These are phyloP conservation scores for Globisporangium nagaii DNA, from an alignment of 352 stramenopile species.

Conservation along the genomic window DNA sequence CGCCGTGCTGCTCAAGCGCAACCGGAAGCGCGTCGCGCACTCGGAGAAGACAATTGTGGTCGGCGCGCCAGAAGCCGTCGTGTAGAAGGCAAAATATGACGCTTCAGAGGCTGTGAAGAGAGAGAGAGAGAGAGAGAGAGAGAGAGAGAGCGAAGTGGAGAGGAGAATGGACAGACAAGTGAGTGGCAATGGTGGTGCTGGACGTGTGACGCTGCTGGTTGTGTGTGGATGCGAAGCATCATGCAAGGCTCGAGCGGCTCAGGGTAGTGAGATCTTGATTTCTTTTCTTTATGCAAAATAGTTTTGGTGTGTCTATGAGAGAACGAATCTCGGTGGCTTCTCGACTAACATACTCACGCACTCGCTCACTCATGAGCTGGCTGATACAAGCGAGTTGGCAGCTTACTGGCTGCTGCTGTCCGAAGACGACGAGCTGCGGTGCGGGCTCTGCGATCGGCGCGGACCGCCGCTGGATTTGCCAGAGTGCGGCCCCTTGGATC, in stretches of 20 bases:
- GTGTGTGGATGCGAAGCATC: background rate
- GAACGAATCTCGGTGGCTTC: background rate
- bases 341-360: background rate
- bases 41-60: conserved; percentile 87
- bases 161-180: background rate
- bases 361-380: background rate
- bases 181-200: background rate
- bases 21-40: conserved; percentile 58
- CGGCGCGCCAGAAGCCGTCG: conserved; percentile 71
- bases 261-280: background rate
- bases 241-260: background rate
- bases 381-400: no score
- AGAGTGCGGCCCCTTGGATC: conserved; percentile 9
- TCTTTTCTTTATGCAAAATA: conserved; percentile 2
- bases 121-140: background rate
- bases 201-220: background rate
- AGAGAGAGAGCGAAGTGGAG: no score
- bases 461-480: conserved; percentile 3
- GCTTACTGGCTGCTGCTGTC: conserved; percentile 1
- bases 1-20: conserved; percentile 75
- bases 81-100: no score
- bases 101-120: no score
- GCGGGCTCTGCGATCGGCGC: conserved; percentile 9
- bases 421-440: conserved; percentile 1
- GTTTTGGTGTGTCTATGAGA: conserved; percentile 1